Evolutionary conservation across 2,329 filamentous ascomycete genomes (phyloP), one percentile per base, ranked within the genome.

Genomic region (Chrysoporthe deuterocubensis): DNA sequence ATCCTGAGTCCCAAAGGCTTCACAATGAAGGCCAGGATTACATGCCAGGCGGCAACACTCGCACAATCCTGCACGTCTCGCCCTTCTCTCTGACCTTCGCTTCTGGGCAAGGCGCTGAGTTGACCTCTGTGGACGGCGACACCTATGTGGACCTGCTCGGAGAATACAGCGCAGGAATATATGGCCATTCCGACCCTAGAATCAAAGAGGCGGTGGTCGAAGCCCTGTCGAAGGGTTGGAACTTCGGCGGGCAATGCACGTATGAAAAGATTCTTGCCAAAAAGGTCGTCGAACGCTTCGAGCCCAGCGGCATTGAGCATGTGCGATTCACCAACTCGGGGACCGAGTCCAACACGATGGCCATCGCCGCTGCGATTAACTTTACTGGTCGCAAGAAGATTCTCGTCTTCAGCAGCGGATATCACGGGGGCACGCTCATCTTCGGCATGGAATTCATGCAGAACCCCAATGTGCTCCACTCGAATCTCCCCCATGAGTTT

Each of bases 251-350:
- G 11, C 40, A 42, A 42, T 42, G 40, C 40, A 42, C 40, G 11
- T 42, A 42, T 42, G 40, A 42, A 42, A 42, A 42, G 40, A 42
- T 42, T 42, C 40, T 42, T 42, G 40, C 40, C 40, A 42, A 42
- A 42, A 42, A 42, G 40, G 40, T 42, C 40, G 40, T 42, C 40
- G 40, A 42, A 42, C 40, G 40, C 40, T 42, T 42, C 60, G 71
- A 76, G n/a, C 81, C 88, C 2, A 89, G 90, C 68, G 74, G 76
- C 0, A 75, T 89, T 7, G 86, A 89, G 7, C 79, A 81, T 6
- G 75, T 90, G 3, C 81, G 89, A 0, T 90, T 90, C 75, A 84
- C 84, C 44, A 90, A 90, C 75, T 89, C 87, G 0, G 88, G 88
- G 1, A 91, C 89, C 0, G 89, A 90, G 76, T 87, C 87, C 5